Conservation (phyloP, 805 yeast genomes). For the Saccharomycopsis microspora region DNA sequence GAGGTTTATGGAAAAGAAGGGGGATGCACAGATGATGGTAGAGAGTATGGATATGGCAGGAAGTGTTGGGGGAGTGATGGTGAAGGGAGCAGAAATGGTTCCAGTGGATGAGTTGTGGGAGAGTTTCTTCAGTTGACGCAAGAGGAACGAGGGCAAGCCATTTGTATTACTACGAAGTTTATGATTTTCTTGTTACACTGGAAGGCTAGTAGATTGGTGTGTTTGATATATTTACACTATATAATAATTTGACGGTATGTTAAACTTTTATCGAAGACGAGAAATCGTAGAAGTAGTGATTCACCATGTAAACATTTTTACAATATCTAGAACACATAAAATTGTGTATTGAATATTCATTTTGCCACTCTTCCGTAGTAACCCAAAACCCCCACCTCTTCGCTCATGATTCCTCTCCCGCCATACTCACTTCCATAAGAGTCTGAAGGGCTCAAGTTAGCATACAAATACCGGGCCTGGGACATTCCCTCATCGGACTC, state of each 20-base stretch:
- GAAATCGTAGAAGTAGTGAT: too few relatives aligned
- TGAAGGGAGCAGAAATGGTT: constrained; percentile 46
- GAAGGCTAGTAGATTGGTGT: too few relatives aligned
- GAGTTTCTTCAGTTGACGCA: constrained; percentile 32
- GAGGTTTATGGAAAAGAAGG: constrained; percentile 7
- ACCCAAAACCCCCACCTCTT: constrained; percentile 15
- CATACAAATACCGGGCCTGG: constrained; percentile 37
- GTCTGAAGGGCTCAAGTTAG: constrained; percentile 31
- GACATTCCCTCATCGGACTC: constrained; percentile 40
- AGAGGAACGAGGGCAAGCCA: not conserved
- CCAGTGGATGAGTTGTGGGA: constrained; percentile 50
- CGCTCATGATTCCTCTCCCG: constrained; percentile 8
- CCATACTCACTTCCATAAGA: not conserved
- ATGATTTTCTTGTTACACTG: too few relatives aligned
- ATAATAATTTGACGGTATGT: too few relatives aligned
- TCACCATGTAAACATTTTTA: too few relatives aligned
- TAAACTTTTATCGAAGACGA: too few relatives aligned
- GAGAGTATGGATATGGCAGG: constrained; percentile 47
- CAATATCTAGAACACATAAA: not conserved
- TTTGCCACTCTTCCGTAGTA: constrained; percentile 9
- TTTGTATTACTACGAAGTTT: not conserved
- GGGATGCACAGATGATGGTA: constrained; percentile 25
- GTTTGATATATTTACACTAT: too few relatives aligned
- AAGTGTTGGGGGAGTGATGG: constrained; percentile 37
- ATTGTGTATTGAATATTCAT: not conserved